Evolutionary conservation across 768 basidiomycete species (phyloP).

Genomic region (Leccinum pellstonianum): DNA sequence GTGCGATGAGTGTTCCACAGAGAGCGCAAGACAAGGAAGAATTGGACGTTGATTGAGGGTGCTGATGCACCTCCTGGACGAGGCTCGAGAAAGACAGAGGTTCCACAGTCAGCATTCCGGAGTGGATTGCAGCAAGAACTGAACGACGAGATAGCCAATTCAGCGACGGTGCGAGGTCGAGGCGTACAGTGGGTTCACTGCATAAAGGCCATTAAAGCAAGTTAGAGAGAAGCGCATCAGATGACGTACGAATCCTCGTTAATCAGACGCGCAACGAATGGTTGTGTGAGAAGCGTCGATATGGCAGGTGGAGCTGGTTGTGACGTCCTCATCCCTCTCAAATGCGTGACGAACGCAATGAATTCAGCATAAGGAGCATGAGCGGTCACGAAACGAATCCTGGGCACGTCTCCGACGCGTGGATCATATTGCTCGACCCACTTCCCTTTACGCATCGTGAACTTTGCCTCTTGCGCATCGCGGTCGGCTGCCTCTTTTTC

Average conservation of each 20-base stretch:
- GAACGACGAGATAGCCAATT: constrained; percentile 91
- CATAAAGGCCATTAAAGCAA: constrained; percentile 10
- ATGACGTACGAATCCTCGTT: constrained; percentile 81
- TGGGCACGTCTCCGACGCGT: constrained; percentile 29
- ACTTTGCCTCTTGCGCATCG: constrained; percentile 45
- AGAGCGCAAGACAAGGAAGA: constrained; percentile 69
- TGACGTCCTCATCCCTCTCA: constrained; percentile 65
- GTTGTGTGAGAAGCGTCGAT: constrained; percentile 69
- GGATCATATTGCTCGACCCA: constrained; percentile 48
- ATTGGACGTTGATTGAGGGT: constrained; percentile 44
- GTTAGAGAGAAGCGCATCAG: not conserved
- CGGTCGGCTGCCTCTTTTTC: constrained; percentile 65
- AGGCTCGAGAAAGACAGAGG: constrained; percentile 68
- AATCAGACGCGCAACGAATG: constrained; percentile 74
- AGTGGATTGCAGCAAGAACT: constrained; percentile 81
- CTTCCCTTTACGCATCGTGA: constrained; percentile 66
- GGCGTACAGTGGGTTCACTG: constrained; percentile 85
- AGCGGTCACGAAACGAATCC: constrained; percentile 53
- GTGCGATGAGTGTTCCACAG: constrained; percentile 60
- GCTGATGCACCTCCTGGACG: constrained; percentile 49
- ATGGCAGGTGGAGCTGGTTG: constrained; percentile 64
- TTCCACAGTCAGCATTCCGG: constrained; percentile 85
- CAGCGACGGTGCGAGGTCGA: constrained; percentile 91
- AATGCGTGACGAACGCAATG: constrained; percentile 69
- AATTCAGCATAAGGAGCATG: constrained; percentile 84